Evolutionary conservation across 225 moss, liverwort and hornwort genomes (phyloP).

Genomic region (Neckera pumila): DNA sequence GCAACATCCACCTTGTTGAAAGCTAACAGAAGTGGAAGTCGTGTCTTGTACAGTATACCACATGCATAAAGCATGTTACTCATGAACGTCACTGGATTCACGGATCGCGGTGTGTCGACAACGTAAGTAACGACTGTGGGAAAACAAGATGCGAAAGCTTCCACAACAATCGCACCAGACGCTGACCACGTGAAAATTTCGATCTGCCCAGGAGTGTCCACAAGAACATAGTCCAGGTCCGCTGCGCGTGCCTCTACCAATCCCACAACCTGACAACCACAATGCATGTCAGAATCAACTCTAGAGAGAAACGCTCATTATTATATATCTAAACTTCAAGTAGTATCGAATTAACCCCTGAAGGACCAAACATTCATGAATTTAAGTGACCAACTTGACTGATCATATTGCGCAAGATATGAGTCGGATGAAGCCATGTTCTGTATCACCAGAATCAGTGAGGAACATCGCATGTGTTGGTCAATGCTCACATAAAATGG

Average conservation of each 20-base stretch:
- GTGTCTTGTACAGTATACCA: slow-evolving; percentile 88
- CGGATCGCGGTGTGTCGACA: slow-evolving; percentile 81
- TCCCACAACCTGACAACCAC: slow-evolving; percentile 62
- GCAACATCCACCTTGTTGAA: slow-evolving; percentile 93
- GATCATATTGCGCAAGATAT: background rate
- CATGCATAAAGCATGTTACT: slow-evolving; percentile 98
- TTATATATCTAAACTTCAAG: background rate
- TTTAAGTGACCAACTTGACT: background rate
- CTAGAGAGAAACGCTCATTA: background rate
- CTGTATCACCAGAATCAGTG: background rate
- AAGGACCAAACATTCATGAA: background rate
- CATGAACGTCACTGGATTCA: slow-evolving; percentile 88
- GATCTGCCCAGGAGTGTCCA: slow-evolving; percentile 96
- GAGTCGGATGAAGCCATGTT: background rate
- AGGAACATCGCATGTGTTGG: background rate
- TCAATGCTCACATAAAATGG: background rate
- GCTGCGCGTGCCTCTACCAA: slow-evolving; percentile 77
- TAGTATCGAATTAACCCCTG: background rate
- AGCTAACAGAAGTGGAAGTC: slow-evolving; percentile 78
- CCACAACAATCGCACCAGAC: slow-evolving; percentile 79
- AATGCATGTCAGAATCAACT: background rate
- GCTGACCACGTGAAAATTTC: slow-evolving; percentile 98
- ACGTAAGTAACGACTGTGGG: slow-evolving; percentile 86
- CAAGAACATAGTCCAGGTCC: slow-evolving; percentile 83
- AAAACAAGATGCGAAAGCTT: slow-evolving; percentile 89